Evolutionary conservation across 306 rosid genomes (phyloP), one percentile per base, ranked within the genome.

Genomic region (Mucuna pruriens): DNA sequence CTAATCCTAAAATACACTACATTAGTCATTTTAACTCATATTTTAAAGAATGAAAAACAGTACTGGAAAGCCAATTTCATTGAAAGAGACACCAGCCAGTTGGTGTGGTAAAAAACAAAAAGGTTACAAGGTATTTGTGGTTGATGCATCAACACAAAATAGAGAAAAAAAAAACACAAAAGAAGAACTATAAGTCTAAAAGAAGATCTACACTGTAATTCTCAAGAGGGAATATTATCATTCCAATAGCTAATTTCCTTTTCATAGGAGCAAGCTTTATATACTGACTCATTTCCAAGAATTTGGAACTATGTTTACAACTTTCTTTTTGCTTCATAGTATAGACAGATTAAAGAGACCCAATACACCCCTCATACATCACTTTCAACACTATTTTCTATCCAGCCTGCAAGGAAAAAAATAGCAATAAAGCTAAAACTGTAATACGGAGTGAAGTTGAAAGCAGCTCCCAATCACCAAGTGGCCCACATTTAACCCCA

Each of bases 391-490:
- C 87, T 84, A 33, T 72, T 86, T 80, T 78, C 88, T 81, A 74
- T 82, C 88, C 76, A 77, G 88, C 88, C 85, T 85, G 89, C 86
- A 81, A 83, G 55, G 45, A 22, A 61, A 81, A 78, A 46, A 55
- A 25, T 11, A 6, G 64, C 67, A 66, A 40, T 70, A 83, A 87
- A 76, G 85, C 73, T 51, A 77, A 38, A 72, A 74, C 74, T 69
- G 85, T 63, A 80, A 87, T 89, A 89, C 80, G 70, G 74, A 71
- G 66, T 45, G 73, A 63, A 31, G 15, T 29, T 38, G 64, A 80
- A 71, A 77, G 76, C n/a, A 40, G 75, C 22, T 6, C 15, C 33
- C 65, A 71, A 72, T 70, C 74, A 83, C 83, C 65, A 39, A 74
- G 61, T 85, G 76, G 81, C 51, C 78, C 84, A 54, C 81, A 33